Evolutionary conservation across 257 asterid genomes (phyloP).

Genomic region (Solanum dulcamara): DNA sequence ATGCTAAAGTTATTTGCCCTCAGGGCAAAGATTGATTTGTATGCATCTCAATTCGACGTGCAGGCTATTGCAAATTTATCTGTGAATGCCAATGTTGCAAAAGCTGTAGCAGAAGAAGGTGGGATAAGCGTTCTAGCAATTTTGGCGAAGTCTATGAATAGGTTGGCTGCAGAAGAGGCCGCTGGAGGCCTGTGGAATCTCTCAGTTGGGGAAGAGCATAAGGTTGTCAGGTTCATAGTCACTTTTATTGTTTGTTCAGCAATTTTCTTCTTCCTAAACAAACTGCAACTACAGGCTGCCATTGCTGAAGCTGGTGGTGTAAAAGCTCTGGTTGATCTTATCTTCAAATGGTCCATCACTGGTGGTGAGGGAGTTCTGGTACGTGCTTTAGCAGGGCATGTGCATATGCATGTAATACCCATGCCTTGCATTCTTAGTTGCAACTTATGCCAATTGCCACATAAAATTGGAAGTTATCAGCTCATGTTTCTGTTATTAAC

Average conservation of each 20-base stretch:
- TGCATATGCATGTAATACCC: background rate
- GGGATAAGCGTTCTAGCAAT: slow-evolving; percentile 53
- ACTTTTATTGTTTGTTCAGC: background rate
- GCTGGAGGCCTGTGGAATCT: slow-evolving; percentile 94
- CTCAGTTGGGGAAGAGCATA: slow-evolving; percentile 76
- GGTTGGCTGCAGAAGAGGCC: slow-evolving; percentile 80
- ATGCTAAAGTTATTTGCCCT: background rate
- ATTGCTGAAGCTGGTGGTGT: slow-evolving; percentile 85
- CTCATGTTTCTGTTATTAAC: background rate
- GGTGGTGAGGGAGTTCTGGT: slow-evolving; percentile 84
- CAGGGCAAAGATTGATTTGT: background rate
- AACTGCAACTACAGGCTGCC: slow-evolving; percentile 38
- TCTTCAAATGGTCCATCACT: slow-evolving; percentile 58
- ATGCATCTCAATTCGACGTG: slow-evolving; percentile 1
- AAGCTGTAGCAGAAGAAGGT: slow-evolving; percentile 88
- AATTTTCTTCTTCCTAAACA: background rate
- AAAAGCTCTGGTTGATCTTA: slow-evolving; percentile 71
- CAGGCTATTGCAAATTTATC: slow-evolving; percentile 84
- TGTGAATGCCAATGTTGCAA: slow-evolving; percentile 71
- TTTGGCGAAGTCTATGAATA: slow-evolving; percentile 68
- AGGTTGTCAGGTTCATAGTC: slow-evolving; percentile 32
- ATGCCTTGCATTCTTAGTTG: background rate
- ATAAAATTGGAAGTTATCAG: background rate
- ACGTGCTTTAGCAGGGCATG: slow-evolving; percentile 11
- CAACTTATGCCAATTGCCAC: background rate